These are phyloP conservation scores for Hypericum androsaemum DNA, from an alignment of 345 rosid species.

Conservation along the genomic window DNA sequence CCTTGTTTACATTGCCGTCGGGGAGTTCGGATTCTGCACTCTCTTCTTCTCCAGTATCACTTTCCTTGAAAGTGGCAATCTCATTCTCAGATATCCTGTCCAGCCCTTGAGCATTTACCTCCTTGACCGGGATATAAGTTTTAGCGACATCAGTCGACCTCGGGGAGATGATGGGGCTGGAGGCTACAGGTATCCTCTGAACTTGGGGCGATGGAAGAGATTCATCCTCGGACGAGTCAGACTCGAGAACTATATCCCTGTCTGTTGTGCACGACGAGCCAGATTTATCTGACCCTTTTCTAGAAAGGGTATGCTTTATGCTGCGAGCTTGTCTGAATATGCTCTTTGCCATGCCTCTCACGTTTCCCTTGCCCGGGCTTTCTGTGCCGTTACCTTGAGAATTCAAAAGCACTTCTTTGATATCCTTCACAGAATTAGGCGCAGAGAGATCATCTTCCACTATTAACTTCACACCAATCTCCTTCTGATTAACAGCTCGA, in stretches of 20 bases:
- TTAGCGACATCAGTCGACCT: slow-evolving; percentile 10
- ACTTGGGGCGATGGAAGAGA: slow-evolving; percentile 20
- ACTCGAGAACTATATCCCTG: slow-evolving; percentile 22
- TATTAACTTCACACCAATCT: slow-evolving; percentile 35
- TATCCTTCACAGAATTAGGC: slow-evolving; percentile 22
- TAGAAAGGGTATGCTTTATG: slow-evolving; percentile 52
- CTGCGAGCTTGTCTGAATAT: slow-evolving; percentile 47
- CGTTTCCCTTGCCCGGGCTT: slow-evolving; percentile 36
- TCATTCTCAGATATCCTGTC: no score
- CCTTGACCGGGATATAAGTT: slow-evolving; percentile 4
- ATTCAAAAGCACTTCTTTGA: slow-evolving; percentile 23
- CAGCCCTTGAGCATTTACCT: slow-evolving; percentile 5
- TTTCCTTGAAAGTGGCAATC: no score
- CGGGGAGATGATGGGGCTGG: slow-evolving; percentile 11
- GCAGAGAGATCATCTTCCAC: slow-evolving; percentile 37
- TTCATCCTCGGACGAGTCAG: slow-evolving; percentile 48
- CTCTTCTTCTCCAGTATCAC: no score
- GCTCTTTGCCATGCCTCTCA: slow-evolving; percentile 54
- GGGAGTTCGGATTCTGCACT: no score
- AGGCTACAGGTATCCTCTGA: slow-evolving; percentile 18
- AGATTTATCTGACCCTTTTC: slow-evolving; percentile 48
- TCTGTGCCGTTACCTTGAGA: slow-evolving; percentile 34
- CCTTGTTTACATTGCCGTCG: no score
- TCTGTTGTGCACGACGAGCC: slow-evolving; percentile 5
- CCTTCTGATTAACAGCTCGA: slow-evolving; percentile 38